Conservation (phyloP, 192 early-diverging fungal species). For the Backusella westeae region DNA sequence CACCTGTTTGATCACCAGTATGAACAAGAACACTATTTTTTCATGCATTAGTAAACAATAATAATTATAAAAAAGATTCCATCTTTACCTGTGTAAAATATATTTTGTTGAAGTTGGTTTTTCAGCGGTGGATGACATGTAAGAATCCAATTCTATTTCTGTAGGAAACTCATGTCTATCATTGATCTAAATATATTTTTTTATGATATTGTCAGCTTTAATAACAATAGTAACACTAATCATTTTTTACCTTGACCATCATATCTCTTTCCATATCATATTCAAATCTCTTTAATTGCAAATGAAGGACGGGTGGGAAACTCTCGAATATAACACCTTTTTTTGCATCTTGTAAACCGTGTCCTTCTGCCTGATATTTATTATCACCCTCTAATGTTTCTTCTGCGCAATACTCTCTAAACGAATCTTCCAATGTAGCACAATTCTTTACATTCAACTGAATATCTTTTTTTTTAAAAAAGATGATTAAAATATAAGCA, state of each 20-base stretch:
- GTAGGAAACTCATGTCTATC: constrained; percentile 94
- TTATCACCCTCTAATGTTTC: constrained; percentile 97
- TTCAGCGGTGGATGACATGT: constrained; percentile 65
- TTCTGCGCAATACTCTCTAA: constrained; percentile 83
- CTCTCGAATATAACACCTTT: constrained; percentile 96
- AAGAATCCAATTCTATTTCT: constrained; percentile 81
- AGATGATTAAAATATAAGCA: background rate
- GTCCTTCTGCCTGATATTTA: constrained; percentile 89
- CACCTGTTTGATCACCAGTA: constrained; percentile 87
- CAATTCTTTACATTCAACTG: constrained; percentile 96
- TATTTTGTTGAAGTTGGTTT: constrained; percentile 68
- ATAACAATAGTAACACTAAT: background rate
- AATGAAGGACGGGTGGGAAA: constrained; percentile 94
- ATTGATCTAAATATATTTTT: constrained; percentile 60
- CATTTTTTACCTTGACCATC: constrained; percentile 57
- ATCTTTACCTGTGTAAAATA: constrained; percentile 59
- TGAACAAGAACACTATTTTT: constrained; percentile 81
- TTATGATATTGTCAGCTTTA: background rate
- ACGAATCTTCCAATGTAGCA: constrained; percentile 82
- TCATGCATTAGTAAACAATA: background rate
- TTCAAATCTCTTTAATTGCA: constrained; percentile 98
- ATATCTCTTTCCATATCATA: constrained; percentile 91
- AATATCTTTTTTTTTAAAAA: constrained; percentile 63
- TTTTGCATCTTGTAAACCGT: constrained; percentile 92
- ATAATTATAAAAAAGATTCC: background rate